Conservation (phyloP, 352 stramenopile species). For the Globisporangium nodosum region DNA sequence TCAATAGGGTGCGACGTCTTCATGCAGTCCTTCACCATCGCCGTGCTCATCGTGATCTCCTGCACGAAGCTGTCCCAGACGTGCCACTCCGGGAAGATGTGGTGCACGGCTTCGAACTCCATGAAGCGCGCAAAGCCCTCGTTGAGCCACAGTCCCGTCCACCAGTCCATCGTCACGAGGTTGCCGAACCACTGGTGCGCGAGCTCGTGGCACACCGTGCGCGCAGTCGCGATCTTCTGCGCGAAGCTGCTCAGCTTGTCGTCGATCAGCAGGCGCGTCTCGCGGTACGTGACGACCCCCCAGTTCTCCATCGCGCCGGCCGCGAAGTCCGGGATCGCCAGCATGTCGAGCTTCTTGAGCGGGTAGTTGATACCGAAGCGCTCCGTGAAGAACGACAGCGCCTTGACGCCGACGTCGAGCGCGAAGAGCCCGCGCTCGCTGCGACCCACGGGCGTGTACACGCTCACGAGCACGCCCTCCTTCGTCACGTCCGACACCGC, state of each 20-base stretch:
- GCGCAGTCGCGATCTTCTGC: constrained; percentile 77
- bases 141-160: constrained; percentile 95
- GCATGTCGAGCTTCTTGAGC: constrained; percentile 98
- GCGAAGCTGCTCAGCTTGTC: constrained; percentile 35
- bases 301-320: constrained; percentile 94
- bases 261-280: constrained; percentile 89
- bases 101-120: constrained; percentile 92
- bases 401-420: constrained; percentile 61
- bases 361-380: constrained; percentile 90
- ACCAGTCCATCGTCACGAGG: constrained; percentile 98
- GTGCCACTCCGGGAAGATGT: constrained; percentile 92
- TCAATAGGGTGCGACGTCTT: constrained; percentile 93
- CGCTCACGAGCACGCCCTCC: constrained; percentile 91
- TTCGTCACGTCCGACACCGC: constrained; percentile 85
- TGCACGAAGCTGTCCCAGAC: constrained; percentile 96
- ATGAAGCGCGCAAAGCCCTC: constrained; percentile 97
- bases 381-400: constrained; percentile 66
- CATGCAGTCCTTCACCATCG: constrained; percentile 91
- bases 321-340: constrained; percentile 93
- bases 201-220: constrained; percentile 96
- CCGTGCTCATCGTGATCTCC: constrained; percentile 55
- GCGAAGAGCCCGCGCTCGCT: constrained; percentile 88
- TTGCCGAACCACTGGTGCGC: constrained; percentile 98
- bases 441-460: constrained; percentile 94
- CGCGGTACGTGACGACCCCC: constrained; percentile 95